Evolutionary conservation across 2,329 filamentous ascomycete genomes (phyloP).

Genomic region (Fusarium verticillioides): DNA sequence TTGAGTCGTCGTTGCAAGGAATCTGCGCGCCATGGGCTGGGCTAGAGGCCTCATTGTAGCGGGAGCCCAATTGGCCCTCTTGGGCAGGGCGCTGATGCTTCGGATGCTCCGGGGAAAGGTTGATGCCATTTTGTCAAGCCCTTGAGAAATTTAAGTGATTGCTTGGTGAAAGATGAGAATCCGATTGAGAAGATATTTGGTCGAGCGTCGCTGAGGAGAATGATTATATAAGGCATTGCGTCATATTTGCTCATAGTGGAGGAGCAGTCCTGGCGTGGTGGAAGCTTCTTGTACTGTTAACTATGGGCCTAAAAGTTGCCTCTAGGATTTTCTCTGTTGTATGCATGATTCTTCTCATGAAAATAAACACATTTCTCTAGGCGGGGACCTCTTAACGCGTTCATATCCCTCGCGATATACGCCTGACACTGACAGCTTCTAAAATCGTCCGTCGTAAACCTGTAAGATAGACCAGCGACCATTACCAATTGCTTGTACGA

Average conservation of each 20-base stretch:
- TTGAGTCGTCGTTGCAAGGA: not conserved
- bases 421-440: no score
- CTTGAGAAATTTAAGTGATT: not conserved
- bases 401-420: no score
- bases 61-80: not conserved
- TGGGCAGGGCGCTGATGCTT: not conserved
- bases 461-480: no score
- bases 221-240: not conserved
- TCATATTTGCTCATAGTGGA: not conserved
- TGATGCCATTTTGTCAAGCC: not conserved
- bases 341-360: fast-evolving
- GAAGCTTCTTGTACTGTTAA: not conserved
- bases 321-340: fast-evolving
- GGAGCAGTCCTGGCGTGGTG: not conserved
- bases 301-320: not conserved
- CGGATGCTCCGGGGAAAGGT: not conserved
- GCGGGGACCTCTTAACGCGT: no score
- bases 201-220: no score
- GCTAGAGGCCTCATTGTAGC: not conserved
- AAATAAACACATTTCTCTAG: not conserved
- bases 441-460: no score
- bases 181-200: fast-evolving
- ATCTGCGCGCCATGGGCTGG: not conserved
- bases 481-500: no score
- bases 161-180: fast-evolving